Conservation (phyloP, 208 protist species). For the Acanthamoeba divionensis region DNA sequence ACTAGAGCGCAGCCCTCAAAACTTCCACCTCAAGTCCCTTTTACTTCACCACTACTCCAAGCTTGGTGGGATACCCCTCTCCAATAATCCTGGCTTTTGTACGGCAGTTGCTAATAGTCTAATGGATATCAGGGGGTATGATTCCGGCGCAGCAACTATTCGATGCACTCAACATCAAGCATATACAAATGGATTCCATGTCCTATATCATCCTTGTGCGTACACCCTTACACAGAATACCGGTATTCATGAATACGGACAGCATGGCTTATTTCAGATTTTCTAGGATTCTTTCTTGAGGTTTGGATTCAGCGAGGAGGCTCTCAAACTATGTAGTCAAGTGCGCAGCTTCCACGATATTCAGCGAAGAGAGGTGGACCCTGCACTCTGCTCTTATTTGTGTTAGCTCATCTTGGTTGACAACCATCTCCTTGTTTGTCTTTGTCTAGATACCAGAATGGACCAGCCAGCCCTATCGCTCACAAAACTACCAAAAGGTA, state of each 20-base stretch:
- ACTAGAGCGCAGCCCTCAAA: not conserved
- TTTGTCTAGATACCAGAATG: slow-evolving; percentile 11
- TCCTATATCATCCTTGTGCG: slow-evolving; percentile 28
- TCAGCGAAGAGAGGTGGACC: not conserved
- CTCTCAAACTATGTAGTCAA: not conserved
- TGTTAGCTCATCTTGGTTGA: not conserved
- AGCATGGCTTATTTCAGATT: too few species aligned
- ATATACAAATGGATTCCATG: slow-evolving; percentile 36
- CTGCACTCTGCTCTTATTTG: too few species aligned
- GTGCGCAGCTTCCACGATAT: slow-evolving; percentile 39
- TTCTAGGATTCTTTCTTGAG: not conserved
- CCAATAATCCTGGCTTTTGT: too few species aligned
- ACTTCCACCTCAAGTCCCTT: slow-evolving; percentile 30
- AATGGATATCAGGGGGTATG: not conserved
- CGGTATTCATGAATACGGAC: too few species aligned
- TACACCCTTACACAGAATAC: too few species aligned
- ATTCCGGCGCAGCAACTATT: not conserved
- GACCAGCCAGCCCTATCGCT: not conserved
- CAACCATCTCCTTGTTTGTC: not conserved
- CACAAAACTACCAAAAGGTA: slow-evolving; percentile 40
- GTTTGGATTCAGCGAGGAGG: not conserved
- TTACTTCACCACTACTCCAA: not conserved
- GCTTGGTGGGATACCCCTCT: not conserved
- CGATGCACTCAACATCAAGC: slow-evolving; percentile 10
- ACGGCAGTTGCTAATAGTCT: too few species aligned